Base-by-base conservation (phyloP, 352 stramenopile genomes). In the Globisporangium irregulare region DNA sequence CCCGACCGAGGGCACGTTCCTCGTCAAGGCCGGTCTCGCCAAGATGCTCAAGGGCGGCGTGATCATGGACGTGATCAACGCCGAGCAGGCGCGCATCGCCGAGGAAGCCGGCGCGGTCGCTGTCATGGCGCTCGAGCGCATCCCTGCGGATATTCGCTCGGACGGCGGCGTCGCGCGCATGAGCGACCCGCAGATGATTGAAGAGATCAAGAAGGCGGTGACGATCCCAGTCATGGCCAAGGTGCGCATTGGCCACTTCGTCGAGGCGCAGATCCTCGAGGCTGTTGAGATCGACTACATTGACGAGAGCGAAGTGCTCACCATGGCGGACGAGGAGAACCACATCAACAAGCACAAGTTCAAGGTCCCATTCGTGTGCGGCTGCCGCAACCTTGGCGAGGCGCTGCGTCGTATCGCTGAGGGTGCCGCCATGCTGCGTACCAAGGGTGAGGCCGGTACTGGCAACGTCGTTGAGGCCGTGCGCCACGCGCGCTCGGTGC, bases 161-260 rank as follows among this genome's bases (percentile, higher is more conserved):
- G 94, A 99, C 70, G 97, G 97, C 38, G 97, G 97, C 36, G 97
- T 99, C 9, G 97, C 97, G 6, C 94, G 97, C 63, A 99, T 99
- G 96, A 98, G 89, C 48, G 97, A 99, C 80, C 97, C 97, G 15
- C 71, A 95, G 67, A 98, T 99, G 89, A 99, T 99, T 71, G 84
- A 96, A 48, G 94, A 96, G 73, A 99, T 99, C 80, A 99, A 99
- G 82, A 98, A 98, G 69, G 97, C 96, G 12, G 97, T 99, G 41
- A 98, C 95, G 36, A 99, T 99, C 72, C 97, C 97, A 15, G 97
- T 99, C 43, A 99, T 99, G 97, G 97, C 97, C 55, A 99, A 99
- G 86, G 94, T 90, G 29, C 93, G 97, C 67, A 99, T 99, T 69
- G 97, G 97, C 67, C 97, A 99, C 82, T 99, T 99, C 73, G 97